Percentiles rank a stretch among this genome's conserved stretches.
phyloP scores from a whole-genome alignment of 371 early-diverging fungal genomes.

The Blastocladiella emersonii region DNA sequence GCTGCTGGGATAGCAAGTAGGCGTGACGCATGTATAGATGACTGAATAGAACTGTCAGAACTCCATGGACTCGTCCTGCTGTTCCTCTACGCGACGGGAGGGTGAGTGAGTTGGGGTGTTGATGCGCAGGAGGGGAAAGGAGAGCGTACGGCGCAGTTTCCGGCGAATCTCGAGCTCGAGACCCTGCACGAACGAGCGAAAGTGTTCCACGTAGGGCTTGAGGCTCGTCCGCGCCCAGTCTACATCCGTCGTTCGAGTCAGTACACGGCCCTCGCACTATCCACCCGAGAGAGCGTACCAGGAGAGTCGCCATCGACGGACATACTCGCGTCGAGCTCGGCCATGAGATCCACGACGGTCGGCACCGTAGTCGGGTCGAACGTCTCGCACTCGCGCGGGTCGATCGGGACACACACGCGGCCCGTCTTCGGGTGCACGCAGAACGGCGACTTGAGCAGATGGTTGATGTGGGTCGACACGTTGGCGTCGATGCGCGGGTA shows the following conservation, averaged over 20 bases:
- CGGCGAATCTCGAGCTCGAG: constrained; percentile 26
- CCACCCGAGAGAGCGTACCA: neutral
- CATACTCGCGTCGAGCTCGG: constrained; percentile 36
- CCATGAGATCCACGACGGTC: constrained; percentile 42
- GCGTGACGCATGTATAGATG: too few species aligned
- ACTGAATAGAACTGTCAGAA: too few species aligned
- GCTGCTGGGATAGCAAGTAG: too few species aligned
- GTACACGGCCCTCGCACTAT: too few species aligned
- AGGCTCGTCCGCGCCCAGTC: constrained; percentile 48
- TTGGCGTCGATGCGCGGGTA: constrained; percentile 94
- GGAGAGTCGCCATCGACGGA: neutral
- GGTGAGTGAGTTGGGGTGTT: too few species aligned
- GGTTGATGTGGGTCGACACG: constrained; percentile 82
- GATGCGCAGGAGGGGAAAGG: neutral
- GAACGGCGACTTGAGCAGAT: constrained; percentile 98
- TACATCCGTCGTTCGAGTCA: neutral
- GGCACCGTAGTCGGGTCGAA: constrained; percentile 76
- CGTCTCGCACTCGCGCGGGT: constrained; percentile 47
- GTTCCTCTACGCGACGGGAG: too few species aligned
- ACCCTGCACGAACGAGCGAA: constrained; percentile 47
- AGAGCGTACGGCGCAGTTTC: constrained; percentile 25
- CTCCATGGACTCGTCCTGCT: too few species aligned
- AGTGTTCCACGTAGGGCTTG: constrained; percentile 42
- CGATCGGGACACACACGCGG: constrained; percentile 83
- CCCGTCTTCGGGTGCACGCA: constrained; percentile 96